These are phyloP conservation scores for Zymoseptoria passerinii DNA, from an alignment of 2,329 filamentous ascomycete species.

Conservation along the genomic window DNA sequence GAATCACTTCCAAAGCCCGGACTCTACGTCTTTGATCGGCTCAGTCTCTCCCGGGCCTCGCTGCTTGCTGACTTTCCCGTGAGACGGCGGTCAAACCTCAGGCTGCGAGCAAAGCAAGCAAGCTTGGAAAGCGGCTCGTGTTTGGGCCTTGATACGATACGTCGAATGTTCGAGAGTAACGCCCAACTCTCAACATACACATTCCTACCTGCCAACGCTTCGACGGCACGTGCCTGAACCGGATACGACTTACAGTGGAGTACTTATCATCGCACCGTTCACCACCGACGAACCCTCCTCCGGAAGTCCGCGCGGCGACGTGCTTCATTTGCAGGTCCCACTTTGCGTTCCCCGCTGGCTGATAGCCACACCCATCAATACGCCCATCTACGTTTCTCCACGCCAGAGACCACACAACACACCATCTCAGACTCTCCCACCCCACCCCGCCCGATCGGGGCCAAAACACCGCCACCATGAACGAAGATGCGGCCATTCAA, in stretches of 20 bases:
- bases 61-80: neutral
- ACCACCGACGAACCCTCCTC: neutral
- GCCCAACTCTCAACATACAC: neutral
- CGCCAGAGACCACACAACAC: neutral
- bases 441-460: neutral
- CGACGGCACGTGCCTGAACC: neutral
- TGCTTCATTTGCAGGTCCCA: neutral
- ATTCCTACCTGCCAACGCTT: neutral
- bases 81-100: neutral
- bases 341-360: neutral
- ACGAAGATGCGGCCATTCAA: slow-evolving; percentile 56
- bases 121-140: neutral
- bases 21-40: neutral
- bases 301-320: neutral
- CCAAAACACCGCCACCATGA: slow-evolving; percentile 41
- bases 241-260: neutral
- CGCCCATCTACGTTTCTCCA: neutral
- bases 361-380: neutral
- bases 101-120: neutral
- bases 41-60: no score
- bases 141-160: neutral
- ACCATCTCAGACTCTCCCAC: neutral
- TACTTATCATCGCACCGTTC: neutral
- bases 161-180: neutral
- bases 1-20: neutral